Conservation (phyloP, 2,329 filamentous ascomycete species). For the Trichoderma pleuroti region DNA sequence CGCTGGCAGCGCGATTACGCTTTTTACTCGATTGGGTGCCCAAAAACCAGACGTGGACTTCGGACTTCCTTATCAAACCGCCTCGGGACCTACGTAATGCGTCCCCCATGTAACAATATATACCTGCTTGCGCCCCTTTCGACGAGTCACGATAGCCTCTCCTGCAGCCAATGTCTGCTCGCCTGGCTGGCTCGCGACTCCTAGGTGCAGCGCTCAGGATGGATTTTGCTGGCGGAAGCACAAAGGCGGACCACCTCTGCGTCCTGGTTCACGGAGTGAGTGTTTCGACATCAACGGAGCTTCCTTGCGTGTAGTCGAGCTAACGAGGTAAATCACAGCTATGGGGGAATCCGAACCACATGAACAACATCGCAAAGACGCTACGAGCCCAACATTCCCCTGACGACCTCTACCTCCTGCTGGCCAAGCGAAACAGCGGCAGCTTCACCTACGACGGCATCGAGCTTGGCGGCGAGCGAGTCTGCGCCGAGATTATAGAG, state of each 20-base stretch:
- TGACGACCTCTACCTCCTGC: conserved; percentile 65
- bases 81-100: conserved; percentile 16
- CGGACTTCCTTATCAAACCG: neutral
- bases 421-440: conserved; percentile 69
- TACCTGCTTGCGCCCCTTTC: conserved; percentile 6
- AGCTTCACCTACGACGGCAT: conserved; percentile 70
- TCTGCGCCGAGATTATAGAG: conserved; percentile 65
- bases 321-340: conserved; percentile 44
- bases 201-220: conserved; percentile 9
- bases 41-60: neutral
- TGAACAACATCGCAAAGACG: conserved; percentile 63
- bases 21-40: neutral
- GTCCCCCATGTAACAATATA: neutral
- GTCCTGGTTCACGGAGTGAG: conserved; percentile 74
- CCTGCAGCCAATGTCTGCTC: conserved; percentile 10
- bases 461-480: conserved; percentile 63
- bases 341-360: conserved; percentile 76
- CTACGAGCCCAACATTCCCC: conserved; percentile 59
- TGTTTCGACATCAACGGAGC: conserved; percentile 19
- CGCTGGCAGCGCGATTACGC: neutral
- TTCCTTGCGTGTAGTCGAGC: neutral
- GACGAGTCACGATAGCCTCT: neutral
- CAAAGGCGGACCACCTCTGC: conserved; percentile 65
- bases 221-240: conserved; percentile 46
- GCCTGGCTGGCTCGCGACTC: conserved; percentile 13